A percentile compares a stretch with the other conserved stretches of the same genome.
These are phyloP conservation scores for Sphagnum tenellum DNA, from an alignment of 225 moss, liverwort and hornwort species.

Conservation along the genomic window DNA sequence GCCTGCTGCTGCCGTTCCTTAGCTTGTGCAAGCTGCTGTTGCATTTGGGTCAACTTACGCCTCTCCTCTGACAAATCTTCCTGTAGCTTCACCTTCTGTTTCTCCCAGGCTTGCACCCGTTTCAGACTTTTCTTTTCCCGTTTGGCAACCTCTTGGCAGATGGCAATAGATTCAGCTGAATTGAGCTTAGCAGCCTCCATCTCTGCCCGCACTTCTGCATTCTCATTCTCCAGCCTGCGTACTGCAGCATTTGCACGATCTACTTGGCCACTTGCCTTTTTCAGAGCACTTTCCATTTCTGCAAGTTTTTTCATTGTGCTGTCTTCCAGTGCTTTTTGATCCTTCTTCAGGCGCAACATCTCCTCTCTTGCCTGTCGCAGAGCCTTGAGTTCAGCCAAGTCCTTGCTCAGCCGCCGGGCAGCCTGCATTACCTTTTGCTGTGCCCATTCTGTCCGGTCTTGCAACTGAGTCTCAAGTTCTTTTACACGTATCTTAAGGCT, in stretches of 20 bases:
- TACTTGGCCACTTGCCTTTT: conserved; percentile 32
- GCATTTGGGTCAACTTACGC: conserved; percentile 32
- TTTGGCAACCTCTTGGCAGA: conserved; percentile 50
- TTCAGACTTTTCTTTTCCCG: conserved; percentile 58
- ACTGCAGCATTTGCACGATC: conserved; percentile 23
- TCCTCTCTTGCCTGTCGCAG: conserved; percentile 58
- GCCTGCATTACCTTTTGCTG: conserved; percentile 65
- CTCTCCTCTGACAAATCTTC: conserved; percentile 54
- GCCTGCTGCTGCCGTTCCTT: conserved; percentile 69
- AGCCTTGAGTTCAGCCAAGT: conserved; percentile 45
- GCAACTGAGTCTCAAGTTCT: conserved; percentile 45
- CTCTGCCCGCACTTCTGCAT: conserved; percentile 57
- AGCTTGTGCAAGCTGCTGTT: conserved; percentile 36
- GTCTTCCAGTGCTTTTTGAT: conserved; percentile 54
- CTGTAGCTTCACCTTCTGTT: conserved; percentile 62
- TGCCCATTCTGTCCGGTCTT: conserved; percentile 47
- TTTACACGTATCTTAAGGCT: conserved; percentile 19
- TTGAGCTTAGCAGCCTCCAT: conserved; percentile 65
- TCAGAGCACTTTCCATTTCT: conserved; percentile 39
- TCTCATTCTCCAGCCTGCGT: conserved; percentile 40
- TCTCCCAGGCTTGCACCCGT: conserved; percentile 65
- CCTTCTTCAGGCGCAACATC: conserved; percentile 47
- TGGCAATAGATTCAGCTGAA: conserved; percentile 45
- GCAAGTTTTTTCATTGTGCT: conserved; percentile 36
- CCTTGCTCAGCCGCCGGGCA: conserved; percentile 42